phyloP scores from a whole-genome alignment of 2,329 filamentous ascomycete species.

The Aspergillus ruber region DNA sequence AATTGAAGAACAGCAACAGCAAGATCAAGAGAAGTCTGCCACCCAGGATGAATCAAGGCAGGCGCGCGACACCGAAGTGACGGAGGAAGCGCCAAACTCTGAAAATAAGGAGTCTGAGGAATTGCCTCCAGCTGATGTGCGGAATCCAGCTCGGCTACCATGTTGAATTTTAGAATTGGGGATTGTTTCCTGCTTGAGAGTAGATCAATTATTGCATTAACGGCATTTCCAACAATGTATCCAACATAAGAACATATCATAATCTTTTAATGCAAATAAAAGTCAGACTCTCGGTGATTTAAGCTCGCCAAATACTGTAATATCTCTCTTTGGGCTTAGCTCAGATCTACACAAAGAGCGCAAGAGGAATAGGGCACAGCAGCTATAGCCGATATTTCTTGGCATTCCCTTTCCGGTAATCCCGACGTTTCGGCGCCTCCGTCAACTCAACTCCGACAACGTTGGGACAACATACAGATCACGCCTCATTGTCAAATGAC shows the following conservation, averaged over 20 bases:
- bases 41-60: not conserved
- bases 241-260: too few species aligned
- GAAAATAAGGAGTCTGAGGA: not conserved
- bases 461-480: too few species aligned
- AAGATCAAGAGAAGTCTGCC: constrained; percentile 11
- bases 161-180: too few species aligned
- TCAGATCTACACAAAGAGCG: not conserved
- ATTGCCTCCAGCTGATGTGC: not conserved
- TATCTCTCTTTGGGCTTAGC: too few species aligned
- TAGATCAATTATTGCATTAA: too few species aligned
- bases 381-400: not conserved
- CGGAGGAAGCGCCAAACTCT: not conserved
- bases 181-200: too few species aligned
- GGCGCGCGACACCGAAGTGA: not conserved
- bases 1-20: constrained; percentile 16
- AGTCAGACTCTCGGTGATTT: too few species aligned
- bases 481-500: not conserved
- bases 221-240: too few species aligned
- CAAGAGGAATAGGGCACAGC: not conserved
- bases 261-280: too few species aligned
- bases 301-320: too few species aligned
- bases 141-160: not conserved
- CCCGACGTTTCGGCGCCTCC: not conserved
- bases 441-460: not conserved
- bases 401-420: not conserved